Percentiles rank a stretch among this genome's conserved stretches.
phyloP scores from a whole-genome alignment of 768 basidiomycete genomes.

The Hysterangium stoloniferum region DNA sequence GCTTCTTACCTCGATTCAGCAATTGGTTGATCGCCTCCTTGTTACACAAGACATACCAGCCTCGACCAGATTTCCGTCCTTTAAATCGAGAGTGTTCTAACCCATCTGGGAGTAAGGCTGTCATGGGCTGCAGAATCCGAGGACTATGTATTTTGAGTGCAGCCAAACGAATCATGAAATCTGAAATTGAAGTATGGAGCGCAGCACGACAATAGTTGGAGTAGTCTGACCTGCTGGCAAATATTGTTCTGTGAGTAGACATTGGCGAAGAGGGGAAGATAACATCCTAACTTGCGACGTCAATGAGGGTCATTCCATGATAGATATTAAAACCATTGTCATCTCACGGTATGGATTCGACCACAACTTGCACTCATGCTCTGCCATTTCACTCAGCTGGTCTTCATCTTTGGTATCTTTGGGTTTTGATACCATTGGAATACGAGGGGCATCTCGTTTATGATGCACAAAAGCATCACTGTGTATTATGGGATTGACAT shows the following conservation, averaged over 20 bases:
- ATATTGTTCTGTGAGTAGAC: conserved; percentile 39
- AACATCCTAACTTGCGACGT: conserved; percentile 58
- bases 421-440: conserved; percentile 10
- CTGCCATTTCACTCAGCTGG: conserved; percentile 48
- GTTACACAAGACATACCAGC: conserved; percentile 54
- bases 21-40: conserved; percentile 38
- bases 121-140: conserved; percentile 22
- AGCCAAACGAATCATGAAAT: conserved; percentile 58
- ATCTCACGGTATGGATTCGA: conserved; percentile 67
- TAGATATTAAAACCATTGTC: background rate
- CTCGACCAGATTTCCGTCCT: conserved; percentile 35
- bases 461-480: conserved; percentile 42
- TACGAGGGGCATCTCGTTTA: conserved; percentile 47
- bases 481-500: conserved; percentile 46
- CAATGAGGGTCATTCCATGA: conserved; percentile 9
- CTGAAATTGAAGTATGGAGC: conserved; percentile 26
- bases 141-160: conserved; percentile 10
- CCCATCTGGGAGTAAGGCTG: conserved; percentile 45
- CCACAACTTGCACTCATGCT: conserved; percentile 58
- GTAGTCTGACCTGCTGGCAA: conserved; percentile 48
- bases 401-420: conserved; percentile 17
- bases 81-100: conserved; percentile 59
- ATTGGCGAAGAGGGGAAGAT: conserved; percentile 52
- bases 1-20: conserved; percentile 28
- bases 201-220: background rate